These are phyloP conservation scores for Trametes coccinea DNA, from an alignment of 768 basidiomycete species.

Conservation along the genomic window DNA sequence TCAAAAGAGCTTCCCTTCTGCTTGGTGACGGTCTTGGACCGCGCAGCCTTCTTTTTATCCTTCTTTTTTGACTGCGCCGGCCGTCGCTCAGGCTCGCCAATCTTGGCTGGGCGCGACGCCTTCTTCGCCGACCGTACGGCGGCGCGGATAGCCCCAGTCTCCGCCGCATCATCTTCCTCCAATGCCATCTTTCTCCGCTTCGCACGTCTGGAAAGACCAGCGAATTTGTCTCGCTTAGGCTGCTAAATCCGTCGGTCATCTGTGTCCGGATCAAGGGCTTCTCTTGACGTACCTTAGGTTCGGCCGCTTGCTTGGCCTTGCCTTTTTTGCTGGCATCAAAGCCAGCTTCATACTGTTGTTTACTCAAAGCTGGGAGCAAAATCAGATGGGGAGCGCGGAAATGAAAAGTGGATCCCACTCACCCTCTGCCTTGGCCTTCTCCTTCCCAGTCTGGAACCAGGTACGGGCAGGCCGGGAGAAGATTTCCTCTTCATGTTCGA, in stretches of 20 bases:
- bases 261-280: conserved; percentile 4
- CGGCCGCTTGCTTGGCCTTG: conserved; percentile 39
- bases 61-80: conserved; percentile 33
- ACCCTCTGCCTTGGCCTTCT: conserved; percentile 84
- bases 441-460: conserved; percentile 95
- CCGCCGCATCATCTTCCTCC: conserved; percentile 72
- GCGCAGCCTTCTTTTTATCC: conserved; percentile 23
- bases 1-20: conserved; percentile 50
- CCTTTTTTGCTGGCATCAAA: conserved; percentile 40
- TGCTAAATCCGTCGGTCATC: conserved; percentile 31
- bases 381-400: background rate
- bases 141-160: conserved; percentile 56
- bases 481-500: conserved; percentile 92
- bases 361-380: conserved; percentile 64
- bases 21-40: conserved; percentile 35
- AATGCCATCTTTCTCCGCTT: conserved; percentile 87
- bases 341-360: conserved; percentile 67
- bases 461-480: conserved; percentile 91
- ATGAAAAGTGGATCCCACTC: conserved; percentile 5
- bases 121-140: conserved; percentile 91
- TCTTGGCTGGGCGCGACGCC: conserved; percentile 69
- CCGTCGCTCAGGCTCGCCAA: conserved; percentile 52
- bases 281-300: conserved; percentile 34
- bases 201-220: conserved; percentile 82
- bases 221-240: conserved; percentile 76